Base-by-base conservation (phyloP, 164 flowering plant species). In the Buxus sempervirens region DNA sequence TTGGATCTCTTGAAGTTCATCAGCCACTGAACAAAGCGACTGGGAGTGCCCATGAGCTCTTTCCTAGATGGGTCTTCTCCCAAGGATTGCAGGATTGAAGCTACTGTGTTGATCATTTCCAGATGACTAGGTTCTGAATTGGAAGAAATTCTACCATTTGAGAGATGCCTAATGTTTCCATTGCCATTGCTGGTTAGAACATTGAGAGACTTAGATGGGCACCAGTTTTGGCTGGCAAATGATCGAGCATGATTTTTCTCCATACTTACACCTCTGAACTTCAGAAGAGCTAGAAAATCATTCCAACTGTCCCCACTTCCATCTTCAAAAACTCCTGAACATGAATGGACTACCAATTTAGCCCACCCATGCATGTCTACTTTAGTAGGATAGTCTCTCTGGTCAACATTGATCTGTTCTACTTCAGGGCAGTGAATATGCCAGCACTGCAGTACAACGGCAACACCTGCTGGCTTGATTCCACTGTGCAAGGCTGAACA, bases 31-130 rank as follows among this genome's bases (percentile, higher is more conserved):
- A 93, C 81, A 74, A 89, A 96, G 28, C 82, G 89, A n/a, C 70
- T 65, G 9, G 98, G 96, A 16, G 98, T 93, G 53, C 80, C 89
- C 51, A 80, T 55, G 24, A 96, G 92, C 70, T 88, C 97, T 76
- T 83, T 78, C 77, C 98, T 86, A 3, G 54, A 78, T 48, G 93
- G 93, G 61, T 96, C 89, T 81, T 96, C 98, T 14, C 98, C 99
- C 62, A 96, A 64, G 3, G 89, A 85, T 58, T 60, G 74, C 42
- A 90, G 73, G 27, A 96, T 93, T 25, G 86, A 80, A 71, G 80
- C 45, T 19, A 87, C 93, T 9, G 98, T 97, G 71, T 73, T 23
- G 15, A 74, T 68, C 96, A 96, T 88, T 61, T 67, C 75, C 0
- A 84, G 75, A 42, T 78, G 73, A 20, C 71, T 59, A 26, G 78